Evolutionary conservation across 1,284 basidiomycete genomes (phyloP), one percentile per base, ranked within the genome.

Genomic region (Irpex sp.): DNA sequence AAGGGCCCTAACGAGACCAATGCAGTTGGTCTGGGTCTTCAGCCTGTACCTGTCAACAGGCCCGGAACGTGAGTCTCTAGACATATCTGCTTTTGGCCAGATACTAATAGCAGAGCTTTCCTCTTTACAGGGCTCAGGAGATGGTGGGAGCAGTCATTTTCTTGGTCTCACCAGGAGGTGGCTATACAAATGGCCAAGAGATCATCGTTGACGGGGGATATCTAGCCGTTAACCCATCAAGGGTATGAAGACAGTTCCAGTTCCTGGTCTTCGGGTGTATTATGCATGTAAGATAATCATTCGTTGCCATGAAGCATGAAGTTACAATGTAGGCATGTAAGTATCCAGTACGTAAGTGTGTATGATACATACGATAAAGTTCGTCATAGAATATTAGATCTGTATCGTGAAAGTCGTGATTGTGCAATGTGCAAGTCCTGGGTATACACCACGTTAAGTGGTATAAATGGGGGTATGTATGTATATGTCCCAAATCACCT

Each of bases 81-180:
- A 17, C 17, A 58, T 19, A 15, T n/a, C 17, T 2, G 15, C 4
- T 8, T 19, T 57, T 59, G 57, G 44, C n/a, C 36, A 17, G 19
- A 44, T 48, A 47, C 4, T 47, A 47, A 13, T 47, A 5, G n/a
- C 40, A 34, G 31, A 34, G 31, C 6, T 34, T 44, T 17, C 8
- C 13, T 57, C 31, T 59, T 38, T 62, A n/a, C 61, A 92, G 89
- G 36, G 84, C 80, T 1, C 78, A 81, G 63, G 91, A 93, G 72
- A 86, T 92, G 74, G 89, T 87, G 9, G 91, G 87, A 8, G 89
- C 89, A 5, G 89, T 79, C 1, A 80, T 92, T 7, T 92, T 90
- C 71, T 81, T 93, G 9, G 86, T 82, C 2, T 91, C 90, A 4
- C 82, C 79, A 19, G 88, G 88, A 3, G 90, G 88, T 36, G 83